Evolutionary conservation across 768 basidiomycete genomes (phyloP).

Genomic region (Paxillus involutus): DNA sequence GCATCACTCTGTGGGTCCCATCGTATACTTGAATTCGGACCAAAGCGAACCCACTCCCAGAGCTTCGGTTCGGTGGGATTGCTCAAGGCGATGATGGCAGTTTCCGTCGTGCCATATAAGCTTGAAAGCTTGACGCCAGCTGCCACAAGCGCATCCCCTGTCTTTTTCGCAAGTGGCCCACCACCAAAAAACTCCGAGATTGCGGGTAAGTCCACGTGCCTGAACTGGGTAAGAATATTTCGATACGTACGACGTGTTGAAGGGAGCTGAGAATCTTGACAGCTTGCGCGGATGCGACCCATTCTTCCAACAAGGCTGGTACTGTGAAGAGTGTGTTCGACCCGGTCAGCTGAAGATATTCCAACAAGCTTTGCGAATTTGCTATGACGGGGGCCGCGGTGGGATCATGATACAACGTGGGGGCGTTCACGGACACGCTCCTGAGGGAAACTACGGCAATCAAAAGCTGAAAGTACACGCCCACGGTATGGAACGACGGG

Average conservation of each 20-base stretch:
- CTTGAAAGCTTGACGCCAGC: conserved; percentile 34
- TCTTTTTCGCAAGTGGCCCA: conserved; percentile 35
- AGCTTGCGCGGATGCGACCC: conserved; percentile 14
- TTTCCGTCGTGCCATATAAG: conserved; percentile 42
- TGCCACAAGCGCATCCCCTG: conserved; percentile 35
- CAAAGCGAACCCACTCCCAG: conserved; percentile 35
- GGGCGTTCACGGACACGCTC: conserved; percentile 16
- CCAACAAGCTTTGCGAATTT: conserved; percentile 20
- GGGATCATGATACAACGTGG: conserved; percentile 15
- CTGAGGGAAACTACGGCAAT: conserved; percentile 12
- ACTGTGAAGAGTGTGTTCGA: conserved; percentile 13
- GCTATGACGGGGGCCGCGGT: conserved; percentile 19
- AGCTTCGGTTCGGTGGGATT: conserved; percentile 23
- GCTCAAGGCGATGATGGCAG: conserved; percentile 16
- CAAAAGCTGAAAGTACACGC: conserved; percentile 16
- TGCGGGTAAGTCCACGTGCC: background rate
- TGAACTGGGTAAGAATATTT: background rate
- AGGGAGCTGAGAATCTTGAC: conserved; percentile 16
- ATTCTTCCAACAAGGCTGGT: conserved; percentile 24
- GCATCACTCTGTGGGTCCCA: conserved; percentile 38
- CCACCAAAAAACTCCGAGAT: conserved; percentile 32
- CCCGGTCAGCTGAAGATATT: conserved; percentile 13
- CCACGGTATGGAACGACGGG: conserved; percentile 25
- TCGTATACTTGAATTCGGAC: conserved; percentile 21
- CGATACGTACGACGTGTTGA: conserved; percentile 18